These are phyloP conservation scores for Pachyrhizus erosus DNA, from an alignment of 306 rosid species.

Conservation along the genomic window DNA sequence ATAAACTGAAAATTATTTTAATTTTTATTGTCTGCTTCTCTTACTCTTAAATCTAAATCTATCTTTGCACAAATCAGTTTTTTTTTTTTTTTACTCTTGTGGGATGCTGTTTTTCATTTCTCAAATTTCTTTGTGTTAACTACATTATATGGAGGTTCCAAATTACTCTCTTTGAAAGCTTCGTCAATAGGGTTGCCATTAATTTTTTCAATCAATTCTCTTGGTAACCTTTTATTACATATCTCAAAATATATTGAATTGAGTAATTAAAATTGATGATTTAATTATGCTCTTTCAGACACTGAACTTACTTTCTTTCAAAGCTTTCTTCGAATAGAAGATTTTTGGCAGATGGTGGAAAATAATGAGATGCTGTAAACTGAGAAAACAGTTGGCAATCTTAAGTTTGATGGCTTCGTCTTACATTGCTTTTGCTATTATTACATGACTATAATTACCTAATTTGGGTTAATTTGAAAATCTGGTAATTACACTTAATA, in stretches of 20 bases:
- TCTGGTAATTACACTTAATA: too few species aligned
- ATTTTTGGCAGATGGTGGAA: slow-evolving; percentile 62
- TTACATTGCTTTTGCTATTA: slow-evolving; percentile 1
- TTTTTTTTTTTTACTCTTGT: too few species aligned
- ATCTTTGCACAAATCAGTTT: too few species aligned
- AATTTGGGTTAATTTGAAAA: too few species aligned
- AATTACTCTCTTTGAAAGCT: not conserved
- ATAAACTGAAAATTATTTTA: too few species aligned
- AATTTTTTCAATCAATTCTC: not conserved
- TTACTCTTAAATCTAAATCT: too few species aligned
- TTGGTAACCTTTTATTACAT: not conserved
- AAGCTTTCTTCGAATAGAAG: not conserved
- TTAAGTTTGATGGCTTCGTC: slow-evolving; percentile 60
- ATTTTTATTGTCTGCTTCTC: too few species aligned
- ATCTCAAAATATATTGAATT: too few species aligned
- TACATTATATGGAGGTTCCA: slow-evolving; percentile 11
- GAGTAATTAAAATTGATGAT: not conserved
- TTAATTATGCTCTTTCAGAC: not conserved
- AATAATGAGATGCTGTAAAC: slow-evolving; percentile 46
- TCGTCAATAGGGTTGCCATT: not conserved
- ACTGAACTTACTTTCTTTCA: not conserved
- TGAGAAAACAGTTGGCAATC: too few species aligned
- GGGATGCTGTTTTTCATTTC: too few species aligned
- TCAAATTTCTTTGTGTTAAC: too few species aligned
- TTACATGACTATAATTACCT: too few species aligned